Conservation (phyloP, 257 asterid genomes). For the Galeopsis tetrahit region DNA sequence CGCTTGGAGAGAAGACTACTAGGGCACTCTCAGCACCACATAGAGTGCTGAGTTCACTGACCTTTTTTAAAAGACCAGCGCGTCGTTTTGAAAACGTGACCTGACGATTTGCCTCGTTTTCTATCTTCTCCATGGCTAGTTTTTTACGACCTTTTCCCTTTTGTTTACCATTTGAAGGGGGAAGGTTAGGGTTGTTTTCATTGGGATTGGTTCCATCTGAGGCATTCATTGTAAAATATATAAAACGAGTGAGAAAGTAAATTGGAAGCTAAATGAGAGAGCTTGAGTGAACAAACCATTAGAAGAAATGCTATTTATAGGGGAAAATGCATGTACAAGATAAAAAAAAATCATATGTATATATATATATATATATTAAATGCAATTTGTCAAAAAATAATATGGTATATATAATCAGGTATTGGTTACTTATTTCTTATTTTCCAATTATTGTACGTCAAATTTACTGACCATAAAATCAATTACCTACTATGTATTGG, state of each 20-base stretch:
- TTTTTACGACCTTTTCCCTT: conserved; percentile 19
- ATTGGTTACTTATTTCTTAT: too few species aligned
- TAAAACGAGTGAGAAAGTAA: too few species aligned
- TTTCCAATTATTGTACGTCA: background rate
- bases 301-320: too few species aligned
- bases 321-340: too few species aligned
- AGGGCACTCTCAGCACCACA: conserved; percentile 51
- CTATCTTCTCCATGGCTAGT: conserved; percentile 41
- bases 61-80: conserved; percentile 60
- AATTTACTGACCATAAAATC: background rate
- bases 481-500: background rate
- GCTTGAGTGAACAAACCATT: too few species aligned
- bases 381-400: too few species aligned
- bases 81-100: conserved; percentile 66
- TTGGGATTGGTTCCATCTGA: background rate
- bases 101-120: conserved; percentile 47
- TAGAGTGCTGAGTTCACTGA: conserved; percentile 60
- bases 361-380: too few species aligned
- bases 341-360: too few species aligned
- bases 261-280: too few species aligned
- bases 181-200: background rate
- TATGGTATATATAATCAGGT: too few species aligned
- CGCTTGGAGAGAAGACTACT: conserved; percentile 52
- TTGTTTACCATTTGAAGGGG: background rate
- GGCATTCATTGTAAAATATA: background rate